phyloP scores from a whole-genome alignment of 2,329 filamentous ascomycete genomes.

The Ophiostoma sp. region DNA sequence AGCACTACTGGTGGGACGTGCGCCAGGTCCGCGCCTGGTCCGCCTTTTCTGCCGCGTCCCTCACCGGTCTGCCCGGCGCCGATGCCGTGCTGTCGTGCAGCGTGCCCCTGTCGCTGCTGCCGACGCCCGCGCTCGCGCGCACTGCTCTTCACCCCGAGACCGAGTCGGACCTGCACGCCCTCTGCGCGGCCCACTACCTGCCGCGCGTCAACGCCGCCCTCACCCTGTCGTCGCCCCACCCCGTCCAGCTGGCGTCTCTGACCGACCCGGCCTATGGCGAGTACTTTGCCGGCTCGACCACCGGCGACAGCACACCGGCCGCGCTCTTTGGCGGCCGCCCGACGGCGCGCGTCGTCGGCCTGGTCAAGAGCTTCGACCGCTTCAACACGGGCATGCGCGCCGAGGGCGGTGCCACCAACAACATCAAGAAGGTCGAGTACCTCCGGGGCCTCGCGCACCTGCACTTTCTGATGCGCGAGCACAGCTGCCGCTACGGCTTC shows the following conservation, averaged over 20 bases:
- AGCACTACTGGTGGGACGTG: slow-evolving; percentile 94
- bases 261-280: slow-evolving; percentile 26
- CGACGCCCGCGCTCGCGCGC: slow-evolving; percentile 46
- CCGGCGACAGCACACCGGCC: slow-evolving; percentile 44
- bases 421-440: slow-evolving; percentile 82
- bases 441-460: slow-evolving; percentile 79
- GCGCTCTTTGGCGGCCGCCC: slow-evolving; percentile 46
- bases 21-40: slow-evolving; percentile 81
- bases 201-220: slow-evolving; percentile 84
- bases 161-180: slow-evolving; percentile 66
- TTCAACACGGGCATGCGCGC: slow-evolving; percentile 95
- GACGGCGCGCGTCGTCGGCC: slow-evolving; percentile 48
- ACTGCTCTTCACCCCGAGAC: slow-evolving; percentile 66
- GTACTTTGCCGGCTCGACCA: slow-evolving; percentile 60
- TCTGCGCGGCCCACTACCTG: slow-evolving; percentile 73
- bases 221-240: slow-evolving; percentile 63
- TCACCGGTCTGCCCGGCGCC: slow-evolving; percentile 68
- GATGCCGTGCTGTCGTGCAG: slow-evolving; percentile 66
- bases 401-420: slow-evolving; percentile 51
- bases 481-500: slow-evolving; percentile 89
- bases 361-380: slow-evolving; percentile 87
- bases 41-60: slow-evolving; percentile 66
- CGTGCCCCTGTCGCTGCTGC: slow-evolving; percentile 57
- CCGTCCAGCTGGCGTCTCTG: slow-evolving; percentile 44
- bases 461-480: slow-evolving; percentile 88